Evolutionary conservation across 1,284 basidiomycete species (phyloP).

Genomic region (Xerocomus nothofagi): DNA sequence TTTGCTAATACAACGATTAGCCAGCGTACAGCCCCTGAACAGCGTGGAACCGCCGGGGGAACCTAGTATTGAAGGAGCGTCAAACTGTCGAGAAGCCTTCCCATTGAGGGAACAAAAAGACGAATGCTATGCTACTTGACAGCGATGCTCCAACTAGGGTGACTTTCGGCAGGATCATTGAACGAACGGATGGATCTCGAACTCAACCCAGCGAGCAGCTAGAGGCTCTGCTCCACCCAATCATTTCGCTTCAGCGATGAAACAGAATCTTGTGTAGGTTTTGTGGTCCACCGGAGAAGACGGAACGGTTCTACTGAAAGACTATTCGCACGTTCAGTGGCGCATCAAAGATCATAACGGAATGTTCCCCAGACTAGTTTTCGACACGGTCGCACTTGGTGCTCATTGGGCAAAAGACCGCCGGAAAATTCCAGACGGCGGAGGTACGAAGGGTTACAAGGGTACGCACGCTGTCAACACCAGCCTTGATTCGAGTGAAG

Average conservation of each 20-base stretch:
- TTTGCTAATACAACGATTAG: conserved; percentile 4
- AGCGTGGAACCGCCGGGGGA: too few relatives aligned
- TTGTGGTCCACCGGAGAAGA: conserved; percentile 4
- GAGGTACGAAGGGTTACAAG: conserved; percentile 10
- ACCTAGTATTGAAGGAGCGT: conserved; percentile 3
- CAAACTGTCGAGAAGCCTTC: neutral
- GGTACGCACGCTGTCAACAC: conserved; percentile 27
- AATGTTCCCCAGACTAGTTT: conserved; percentile 7
- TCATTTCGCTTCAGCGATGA: conserved; percentile 2
- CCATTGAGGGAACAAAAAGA: neutral
- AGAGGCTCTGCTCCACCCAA: conserved; percentile 11
- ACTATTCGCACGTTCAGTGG: conserved; percentile 16
- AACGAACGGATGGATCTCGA: conserved; percentile 3
- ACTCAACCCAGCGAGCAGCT: neutral
- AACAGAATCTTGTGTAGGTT: conserved; percentile 17
- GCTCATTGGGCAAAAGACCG: conserved; percentile 4
- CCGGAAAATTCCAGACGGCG: conserved; percentile 20
- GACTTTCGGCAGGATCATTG: neutral
- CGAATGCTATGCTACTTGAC: neutral
- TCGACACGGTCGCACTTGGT: conserved; percentile 13
- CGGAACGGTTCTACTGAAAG: neutral
- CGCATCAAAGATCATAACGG: conserved; percentile 7
- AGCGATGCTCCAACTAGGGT: neutral
- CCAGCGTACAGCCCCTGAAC: conserved; percentile 3
- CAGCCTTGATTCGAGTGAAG: conserved; percentile 9